Evolutionary conservation across 345 rosid genomes (phyloP), one percentile per base, ranked within the genome.

Genomic region (Eucalyptus lansdowneana): DNA sequence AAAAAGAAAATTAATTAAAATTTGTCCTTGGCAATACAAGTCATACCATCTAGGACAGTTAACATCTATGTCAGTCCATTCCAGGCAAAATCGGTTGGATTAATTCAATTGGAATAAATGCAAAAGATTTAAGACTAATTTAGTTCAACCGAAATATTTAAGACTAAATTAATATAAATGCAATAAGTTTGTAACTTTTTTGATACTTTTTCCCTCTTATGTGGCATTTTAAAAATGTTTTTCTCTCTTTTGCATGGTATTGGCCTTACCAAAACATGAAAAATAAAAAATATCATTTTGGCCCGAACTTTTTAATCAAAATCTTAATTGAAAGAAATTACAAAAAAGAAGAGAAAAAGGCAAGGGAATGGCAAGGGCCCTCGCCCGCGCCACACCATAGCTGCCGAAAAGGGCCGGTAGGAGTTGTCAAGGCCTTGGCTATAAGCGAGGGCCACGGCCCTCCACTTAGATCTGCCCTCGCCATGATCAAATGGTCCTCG

Each of bases 41-140:
- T 56, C 29, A 56, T 22, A 56, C 11, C 5, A 54, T 0, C 0
- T 22, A 54, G 12, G 27, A 56, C 1, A 1, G 3, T 56, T 56
- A 24, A 1, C 27, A 24, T 22, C 1, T 56, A 24, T 56, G 6
- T 24, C 3, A 56, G 1, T 17, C 3, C 2, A 0, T 56, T 56
- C 3, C 1, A 1, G 0, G 0, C 6, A 9, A 56, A 56, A 9
- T 56, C 22, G 27, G 8, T 0, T 22, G 1, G 6, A 24, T 56
- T 56, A 0, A 24, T 24, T 56, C 3, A 22, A 16, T 56, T 22
- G 12, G 4, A 5, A 53, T 53, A 53, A 8, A 53, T 19, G 10
- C 24, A 7, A 19, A 53, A 53, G 2, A 16, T 9, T 22, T 4
- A 56, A 54, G 12, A 21, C 11, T 56, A 22, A 56, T 22, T 9